Conservation (phyloP, 345 rosid genomes). For the Mangifera indica region DNA sequence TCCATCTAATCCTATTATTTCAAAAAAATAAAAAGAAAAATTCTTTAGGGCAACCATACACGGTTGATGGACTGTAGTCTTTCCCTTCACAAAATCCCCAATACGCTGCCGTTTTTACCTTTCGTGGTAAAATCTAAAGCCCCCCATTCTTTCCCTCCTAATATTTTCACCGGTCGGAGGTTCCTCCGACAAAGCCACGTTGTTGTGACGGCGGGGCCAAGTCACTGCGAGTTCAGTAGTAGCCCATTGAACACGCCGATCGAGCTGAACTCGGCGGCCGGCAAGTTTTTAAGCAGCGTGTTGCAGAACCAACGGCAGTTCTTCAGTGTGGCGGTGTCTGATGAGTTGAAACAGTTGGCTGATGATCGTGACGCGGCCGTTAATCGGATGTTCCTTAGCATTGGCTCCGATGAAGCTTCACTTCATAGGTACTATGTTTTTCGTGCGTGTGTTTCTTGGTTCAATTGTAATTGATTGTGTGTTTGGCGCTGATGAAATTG, state of each 20-base stretch:
- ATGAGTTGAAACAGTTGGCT: conserved; percentile 71
- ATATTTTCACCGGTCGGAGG: conserved; percentile 1
- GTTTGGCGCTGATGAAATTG: conserved; percentile 1
- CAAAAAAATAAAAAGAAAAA: background rate
- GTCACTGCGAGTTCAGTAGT: conserved; percentile 79
- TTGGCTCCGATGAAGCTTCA: conserved; percentile 66
- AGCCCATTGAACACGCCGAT: conserved; percentile 75
- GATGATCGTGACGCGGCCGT: conserved; percentile 59
- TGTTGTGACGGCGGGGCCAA: conserved; percentile 53
- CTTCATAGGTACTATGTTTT: conserved; percentile 64
- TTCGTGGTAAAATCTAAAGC: conserved; percentile 22
- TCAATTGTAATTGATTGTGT: background rate
- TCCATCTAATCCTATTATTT: background rate
- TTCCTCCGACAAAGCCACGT: conserved; percentile 4
- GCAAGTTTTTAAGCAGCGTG: conserved; percentile 66
- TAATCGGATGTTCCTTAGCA: conserved; percentile 56
- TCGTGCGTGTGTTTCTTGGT: background rate
- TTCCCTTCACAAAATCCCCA: conserved; percentile 30
- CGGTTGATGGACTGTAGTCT: conserved; percentile 56
- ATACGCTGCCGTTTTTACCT: conserved; percentile 32
- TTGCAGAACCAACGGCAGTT: conserved; percentile 69
- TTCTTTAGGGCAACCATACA: background rate
- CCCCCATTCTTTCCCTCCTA: background rate
- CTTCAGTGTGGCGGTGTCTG: conserved; percentile 71
- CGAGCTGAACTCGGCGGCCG: conserved; percentile 66